phyloP scores from a whole-genome alignment of 2,329 filamentous ascomycete species.

The Nemania sp. region DNA sequence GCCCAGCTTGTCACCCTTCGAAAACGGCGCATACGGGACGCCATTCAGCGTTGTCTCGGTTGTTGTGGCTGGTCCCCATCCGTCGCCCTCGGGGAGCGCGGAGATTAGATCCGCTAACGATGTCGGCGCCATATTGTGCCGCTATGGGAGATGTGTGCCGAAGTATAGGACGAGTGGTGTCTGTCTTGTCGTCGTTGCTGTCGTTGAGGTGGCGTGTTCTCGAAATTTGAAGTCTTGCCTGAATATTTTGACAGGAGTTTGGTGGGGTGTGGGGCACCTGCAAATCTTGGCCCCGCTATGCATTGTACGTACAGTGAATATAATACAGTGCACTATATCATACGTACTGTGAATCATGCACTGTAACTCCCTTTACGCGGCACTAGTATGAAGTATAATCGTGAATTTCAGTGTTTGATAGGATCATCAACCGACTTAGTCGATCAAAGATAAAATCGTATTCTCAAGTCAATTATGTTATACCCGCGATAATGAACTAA shows the following conservation, averaged over 20 bases:
- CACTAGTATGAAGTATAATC: too few species aligned
- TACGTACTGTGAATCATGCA: too few species aligned
- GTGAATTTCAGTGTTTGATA: too few species aligned
- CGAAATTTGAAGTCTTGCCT: constrained; percentile 34
- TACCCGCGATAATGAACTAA: too few species aligned
- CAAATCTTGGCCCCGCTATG: too few species aligned
- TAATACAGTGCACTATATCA: too few species aligned
- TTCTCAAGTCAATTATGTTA: too few species aligned
- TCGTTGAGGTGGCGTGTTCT: constrained; percentile 20
- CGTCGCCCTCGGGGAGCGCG: constrained; percentile 72
- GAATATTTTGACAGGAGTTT: constrained; percentile 38
- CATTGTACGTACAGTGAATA: too few species aligned
- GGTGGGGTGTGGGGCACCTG: constrained; percentile 41
- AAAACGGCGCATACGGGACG: constrained; percentile 96
- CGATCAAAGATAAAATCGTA: too few species aligned
- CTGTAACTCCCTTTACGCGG: too few species aligned
- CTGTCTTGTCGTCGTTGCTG: constrained; percentile 15
- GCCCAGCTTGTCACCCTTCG: constrained; percentile 96
- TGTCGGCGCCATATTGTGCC: constrained; percentile 31
- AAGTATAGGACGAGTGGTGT: not conserved
- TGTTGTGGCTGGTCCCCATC: constrained; percentile 85
- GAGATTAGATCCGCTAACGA: constrained; percentile 64
- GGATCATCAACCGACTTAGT: too few species aligned
- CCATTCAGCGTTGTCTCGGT: constrained; percentile 88
- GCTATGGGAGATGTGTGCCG: not conserved